Conservation (phyloP, 371 early-diverging fungal genomes). For the Apophysomyces ossiformis region DNA sequence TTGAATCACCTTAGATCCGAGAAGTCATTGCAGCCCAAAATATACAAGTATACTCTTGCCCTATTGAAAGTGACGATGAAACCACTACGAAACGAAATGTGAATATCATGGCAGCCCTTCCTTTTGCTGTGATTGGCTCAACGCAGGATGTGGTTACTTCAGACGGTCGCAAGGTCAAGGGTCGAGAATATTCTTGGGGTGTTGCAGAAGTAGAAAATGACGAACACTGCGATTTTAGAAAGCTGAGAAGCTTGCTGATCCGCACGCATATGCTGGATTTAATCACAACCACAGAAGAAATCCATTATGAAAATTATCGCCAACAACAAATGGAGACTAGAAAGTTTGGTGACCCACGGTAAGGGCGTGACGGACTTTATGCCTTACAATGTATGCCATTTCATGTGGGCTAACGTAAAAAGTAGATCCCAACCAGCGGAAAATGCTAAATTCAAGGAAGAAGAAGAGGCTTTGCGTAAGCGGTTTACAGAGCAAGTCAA, state of each 20-base stretch:
- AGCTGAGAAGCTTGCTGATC: constrained; percentile 89
- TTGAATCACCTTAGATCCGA: constrained; percentile 53
- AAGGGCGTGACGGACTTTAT: constrained; percentile 13
- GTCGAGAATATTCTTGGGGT: constrained; percentile 94
- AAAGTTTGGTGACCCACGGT: constrained; percentile 81
- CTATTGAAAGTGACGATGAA: constrained; percentile 86
- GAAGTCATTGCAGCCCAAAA: constrained; percentile 75
- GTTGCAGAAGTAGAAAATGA: constrained; percentile 91
- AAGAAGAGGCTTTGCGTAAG: constrained; percentile 89
- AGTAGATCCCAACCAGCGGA: constrained; percentile 67
- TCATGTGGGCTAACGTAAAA: background rate
- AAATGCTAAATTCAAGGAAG: constrained; percentile 94
- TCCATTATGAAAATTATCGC: constrained; percentile 90
- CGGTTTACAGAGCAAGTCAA: constrained; percentile 95
- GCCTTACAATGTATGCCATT: too few species aligned
- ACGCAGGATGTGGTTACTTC: constrained; percentile 74
- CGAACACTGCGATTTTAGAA: constrained; percentile 88
- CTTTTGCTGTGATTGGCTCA: constrained; percentile 93
- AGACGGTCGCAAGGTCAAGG: constrained; percentile 78
- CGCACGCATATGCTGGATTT: constrained; percentile 93
- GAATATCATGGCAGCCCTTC: constrained; percentile 86
- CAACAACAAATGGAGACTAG: constrained; percentile 79
- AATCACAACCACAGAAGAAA: constrained; percentile 84
- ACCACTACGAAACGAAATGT: constrained; percentile 72
- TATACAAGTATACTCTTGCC: constrained; percentile 76